Evolutionary conservation across 2,329 filamentous ascomycete species (phyloP), one percentile per base, ranked within the genome.

Genomic region (Capronia americana): DNA sequence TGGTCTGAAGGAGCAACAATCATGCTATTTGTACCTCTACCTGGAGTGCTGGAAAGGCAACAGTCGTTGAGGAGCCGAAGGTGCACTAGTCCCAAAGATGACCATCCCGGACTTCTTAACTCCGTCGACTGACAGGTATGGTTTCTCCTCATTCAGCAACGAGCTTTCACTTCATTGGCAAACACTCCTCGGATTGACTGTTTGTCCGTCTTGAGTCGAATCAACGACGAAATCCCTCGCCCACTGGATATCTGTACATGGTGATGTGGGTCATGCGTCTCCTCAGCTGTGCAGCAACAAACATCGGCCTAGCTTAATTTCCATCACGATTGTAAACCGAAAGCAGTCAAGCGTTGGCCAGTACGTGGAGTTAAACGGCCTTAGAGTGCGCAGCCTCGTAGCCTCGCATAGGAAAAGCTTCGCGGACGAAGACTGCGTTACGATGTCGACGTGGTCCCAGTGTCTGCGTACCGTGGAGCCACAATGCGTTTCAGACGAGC

Each of bases 81-180:
- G 17, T n/a, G 26, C 14, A 51, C 7, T 17, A 20, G 23, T 51
- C 44, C 28, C 17, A 20, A 24, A 41, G 50, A n/a, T 61, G 46
- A 51, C 23, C n/a, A 41, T 2, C 7, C 46, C 46, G 23, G 34
- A 38, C 24, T 26, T 61, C 57, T 51, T 61, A 61, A 61, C 20
- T 41, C 58, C 58, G 58, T 26, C 10, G 17, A 7, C 26, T n/a
- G 23, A 28, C 46, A 51, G 44, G 44, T n/a, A 11, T 14, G 3
- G 58, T 61, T 44, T 54, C 20, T 41, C 30, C 58, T 41, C 28
- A 23, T 61, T 41, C 23, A 28, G 48, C 12, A 20, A n/a, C 17
- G 28, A 26, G 20, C 28, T 30, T 32, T 61, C 32, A 17, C 50
- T 34, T 53, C 30, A n/a, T 38, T 12, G 11, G 24, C 30, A 30